These are phyloP conservation scores for Russula earlei DNA, from an alignment of 768 basidiomycete genomes.

Conservation along the genomic window DNA sequence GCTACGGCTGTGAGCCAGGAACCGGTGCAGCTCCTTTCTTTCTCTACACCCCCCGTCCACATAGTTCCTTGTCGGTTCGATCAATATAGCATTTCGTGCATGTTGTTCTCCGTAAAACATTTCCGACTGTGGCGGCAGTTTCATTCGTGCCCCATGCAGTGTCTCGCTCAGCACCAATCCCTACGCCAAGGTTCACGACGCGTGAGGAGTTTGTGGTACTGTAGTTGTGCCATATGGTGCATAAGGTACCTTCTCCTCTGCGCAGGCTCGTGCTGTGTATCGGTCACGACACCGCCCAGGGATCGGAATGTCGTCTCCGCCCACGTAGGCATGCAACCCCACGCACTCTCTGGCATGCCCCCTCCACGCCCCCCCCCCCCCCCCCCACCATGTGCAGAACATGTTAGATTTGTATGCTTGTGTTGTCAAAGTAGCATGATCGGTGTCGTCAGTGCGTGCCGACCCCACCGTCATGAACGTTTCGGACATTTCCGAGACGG, in stretches of 20 bases:
- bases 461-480: not conserved
- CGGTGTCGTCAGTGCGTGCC: not conserved
- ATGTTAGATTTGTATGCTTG: not conserved
- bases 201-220: not conserved
- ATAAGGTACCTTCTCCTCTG: not conserved
- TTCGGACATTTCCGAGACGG: slow-evolving; percentile 13
- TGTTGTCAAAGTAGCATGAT: not conserved
- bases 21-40: slow-evolving; percentile 10
- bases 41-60: no score
- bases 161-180: not conserved
- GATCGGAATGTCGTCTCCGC: not conserved
- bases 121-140: not conserved
- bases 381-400: not conserved
- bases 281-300: not conserved
- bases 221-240: not conserved
- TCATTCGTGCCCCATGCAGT: not conserved
- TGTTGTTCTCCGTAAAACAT: not conserved
- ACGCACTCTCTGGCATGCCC: not conserved
- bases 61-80: no score
- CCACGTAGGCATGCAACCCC: not conserved
- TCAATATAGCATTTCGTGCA: not conserved
- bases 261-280: not conserved
- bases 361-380: not conserved
- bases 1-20: slow-evolving; percentile 13
- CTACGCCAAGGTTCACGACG: not conserved